These are phyloP conservation scores for Dianthus caryophyllus DNA, from an alignment of 148 eudicot species.

Conservation along the genomic window DNA sequence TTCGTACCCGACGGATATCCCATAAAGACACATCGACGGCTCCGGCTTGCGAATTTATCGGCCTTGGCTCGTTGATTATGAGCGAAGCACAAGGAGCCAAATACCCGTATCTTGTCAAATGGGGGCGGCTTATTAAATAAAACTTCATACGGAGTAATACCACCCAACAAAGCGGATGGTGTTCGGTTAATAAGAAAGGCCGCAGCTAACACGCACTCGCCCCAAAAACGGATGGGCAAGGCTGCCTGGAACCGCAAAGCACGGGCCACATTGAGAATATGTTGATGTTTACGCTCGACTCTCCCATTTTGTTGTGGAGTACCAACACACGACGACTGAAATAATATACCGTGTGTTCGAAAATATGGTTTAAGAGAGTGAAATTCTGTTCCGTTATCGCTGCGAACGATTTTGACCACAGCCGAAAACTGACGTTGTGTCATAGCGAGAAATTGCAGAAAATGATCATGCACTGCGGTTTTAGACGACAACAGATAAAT, in stretches of 20 bases:
- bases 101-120: not conserved
- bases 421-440: not conserved
- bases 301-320: not conserved
- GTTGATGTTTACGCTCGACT: conserved; percentile 18
- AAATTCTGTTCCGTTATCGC: not conserved
- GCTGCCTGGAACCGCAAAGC: no score
- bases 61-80: not conserved
- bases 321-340: conserved; percentile 7
- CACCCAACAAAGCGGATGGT: no score
- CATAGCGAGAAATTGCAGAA: not conserved
- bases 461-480: not conserved
- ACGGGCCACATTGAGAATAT: conserved; percentile 20
- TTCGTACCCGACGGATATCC: conserved; percentile 8
- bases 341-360: not conserved
- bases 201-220: no score
- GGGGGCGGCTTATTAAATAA: not conserved
- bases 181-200: no score
- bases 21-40: conserved; percentile 1
- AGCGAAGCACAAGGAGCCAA: conserved; percentile 10
- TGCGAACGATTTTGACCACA: not conserved
- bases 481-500: not conserved
- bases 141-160: not conserved
- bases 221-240: no score
- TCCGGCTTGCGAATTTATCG: conserved; percentile 5
- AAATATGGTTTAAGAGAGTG: not conserved